A percentile compares a stretch with the other conserved stretches of the same genome.
Conservation (phyloP, 768 basidiomycete genomes). For the Hebeloma cylindrosporum region DNA sequence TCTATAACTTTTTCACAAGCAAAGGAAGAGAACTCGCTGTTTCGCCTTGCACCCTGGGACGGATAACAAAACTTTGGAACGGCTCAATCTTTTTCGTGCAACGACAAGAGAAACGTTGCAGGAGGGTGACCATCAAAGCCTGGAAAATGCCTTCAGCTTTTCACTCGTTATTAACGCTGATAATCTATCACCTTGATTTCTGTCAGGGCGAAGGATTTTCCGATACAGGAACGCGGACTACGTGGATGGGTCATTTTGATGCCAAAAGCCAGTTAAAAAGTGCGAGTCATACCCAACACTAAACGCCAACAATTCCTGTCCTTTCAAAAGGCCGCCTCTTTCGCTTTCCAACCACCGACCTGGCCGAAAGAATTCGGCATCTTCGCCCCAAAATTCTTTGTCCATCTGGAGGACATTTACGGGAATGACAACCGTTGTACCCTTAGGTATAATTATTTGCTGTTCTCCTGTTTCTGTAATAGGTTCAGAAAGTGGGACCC, state of each 20-base stretch:
- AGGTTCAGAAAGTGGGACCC: slow-evolving; percentile 55
- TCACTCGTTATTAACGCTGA: not conserved
- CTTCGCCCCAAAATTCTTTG: slow-evolving; percentile 55
- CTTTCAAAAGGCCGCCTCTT: slow-evolving; percentile 26
- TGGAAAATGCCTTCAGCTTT: slow-evolving; percentile 12
- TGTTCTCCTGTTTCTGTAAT: slow-evolving; percentile 43
- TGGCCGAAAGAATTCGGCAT: slow-evolving; percentile 57
- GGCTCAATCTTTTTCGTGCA: slow-evolving; percentile 54
- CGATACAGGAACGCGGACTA: slow-evolving; percentile 62
- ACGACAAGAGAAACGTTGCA: slow-evolving; percentile 55
- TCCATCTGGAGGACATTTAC: slow-evolving; percentile 59
- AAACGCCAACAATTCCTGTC: slow-evolving; percentile 54
- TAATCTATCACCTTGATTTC: slow-evolving; percentile 56
- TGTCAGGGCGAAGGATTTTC: slow-evolving; percentile 54
- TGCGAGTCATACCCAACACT: slow-evolving; percentile 49
- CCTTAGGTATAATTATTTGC: slow-evolving; percentile 53
- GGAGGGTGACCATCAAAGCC: slow-evolving; percentile 46
- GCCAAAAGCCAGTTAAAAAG: slow-evolving; percentile 2
- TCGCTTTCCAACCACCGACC: slow-evolving; percentile 57
- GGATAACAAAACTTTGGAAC: slow-evolving; percentile 66
- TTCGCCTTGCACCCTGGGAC: slow-evolving; percentile 56
- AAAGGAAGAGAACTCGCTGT: slow-evolving; percentile 57
- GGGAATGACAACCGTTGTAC: slow-evolving; percentile 54
- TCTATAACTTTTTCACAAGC: slow-evolving; percentile 43
- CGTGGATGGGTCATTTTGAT: slow-evolving; percentile 9